A percentile compares a stretch with the other conserved stretches of the same genome.
Conservation (phyloP, 192 early-diverging fungal genomes). For the Kickxella alabastrina region DNA sequence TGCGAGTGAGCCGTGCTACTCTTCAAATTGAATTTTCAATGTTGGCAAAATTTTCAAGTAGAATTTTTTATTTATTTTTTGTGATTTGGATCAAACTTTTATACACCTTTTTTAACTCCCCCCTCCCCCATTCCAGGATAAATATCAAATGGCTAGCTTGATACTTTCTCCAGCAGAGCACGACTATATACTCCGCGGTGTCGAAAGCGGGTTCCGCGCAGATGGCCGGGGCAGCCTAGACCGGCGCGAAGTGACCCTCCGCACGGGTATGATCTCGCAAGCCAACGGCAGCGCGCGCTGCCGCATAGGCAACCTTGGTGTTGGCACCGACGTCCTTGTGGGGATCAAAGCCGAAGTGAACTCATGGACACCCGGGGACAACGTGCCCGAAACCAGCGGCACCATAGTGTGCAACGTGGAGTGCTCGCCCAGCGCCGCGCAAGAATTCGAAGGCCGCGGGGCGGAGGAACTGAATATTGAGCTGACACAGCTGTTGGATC, state of each 20-base stretch:
- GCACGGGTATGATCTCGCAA: slow-evolving; percentile 84
- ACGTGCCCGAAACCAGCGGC: slow-evolving; percentile 58
- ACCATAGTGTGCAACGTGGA: slow-evolving; percentile 84
- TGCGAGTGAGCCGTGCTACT: too few species aligned
- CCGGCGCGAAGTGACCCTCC: slow-evolving; percentile 73
- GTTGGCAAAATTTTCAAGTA: slow-evolving; percentile 1
- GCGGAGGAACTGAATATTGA: slow-evolving; percentile 83
- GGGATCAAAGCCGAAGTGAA: slow-evolving; percentile 92
- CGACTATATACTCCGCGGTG: slow-evolving; percentile 79
- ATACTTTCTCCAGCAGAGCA: slow-evolving; percentile 73
- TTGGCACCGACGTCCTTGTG: slow-evolving; percentile 87
- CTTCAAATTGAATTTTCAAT: too few species aligned
- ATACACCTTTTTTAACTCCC: too few species aligned
- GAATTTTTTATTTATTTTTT: slow-evolving; percentile 1
- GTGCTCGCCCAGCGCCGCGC: slow-evolving; percentile 82
- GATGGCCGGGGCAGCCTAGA: slow-evolving; percentile 83
- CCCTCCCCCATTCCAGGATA: too few species aligned
- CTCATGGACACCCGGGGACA: slow-evolving; percentile 56
- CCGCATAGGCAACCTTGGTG: slow-evolving; percentile 53
- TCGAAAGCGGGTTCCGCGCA: slow-evolving; percentile 74
- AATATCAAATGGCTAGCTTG: slow-evolving; percentile 54
- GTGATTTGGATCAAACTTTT: too few species aligned
- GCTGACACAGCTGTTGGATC: slow-evolving; percentile 76
- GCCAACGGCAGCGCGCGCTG: slow-evolving; percentile 85
- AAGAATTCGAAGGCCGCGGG: slow-evolving; percentile 72